Evolutionary conservation across 2,329 filamentous ascomycete species (phyloP), one percentile per base, ranked within the genome.

Genomic region (Cladosporium sphaerospermum): DNA sequence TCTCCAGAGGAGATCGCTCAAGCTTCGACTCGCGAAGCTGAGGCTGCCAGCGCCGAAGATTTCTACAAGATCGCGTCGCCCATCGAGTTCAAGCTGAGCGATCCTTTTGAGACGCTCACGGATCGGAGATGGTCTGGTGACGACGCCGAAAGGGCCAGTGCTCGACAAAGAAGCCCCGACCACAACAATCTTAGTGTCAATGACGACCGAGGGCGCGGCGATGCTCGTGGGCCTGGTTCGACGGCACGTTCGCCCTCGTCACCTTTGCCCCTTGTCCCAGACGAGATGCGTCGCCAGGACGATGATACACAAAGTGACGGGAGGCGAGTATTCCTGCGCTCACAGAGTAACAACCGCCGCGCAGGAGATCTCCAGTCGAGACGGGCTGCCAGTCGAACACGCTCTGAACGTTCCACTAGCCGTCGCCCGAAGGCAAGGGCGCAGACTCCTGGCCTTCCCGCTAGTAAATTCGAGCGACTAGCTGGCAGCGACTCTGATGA

Each of bases 1-100:
- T 95, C 91, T 3, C 90, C 90, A 0, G 89, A 96, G 62, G 90
- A 96, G 62, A 71, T 74, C 14, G 71, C 70, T 3, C 64, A 62
- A 32, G 62, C 74, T 10, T 64, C 71, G 46, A 64, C 67, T 42
- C 75, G 74, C 56, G 71, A 72, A 45, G 69, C 67, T 4, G 74
- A 71, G 55, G 67, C 72, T 7, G 73, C 73, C 32, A 72, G 78
- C 18, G 74, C 77, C 28, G 74, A 77, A 58, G 63, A 68, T 33
- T 75, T 75, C 57, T 76, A 77, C 60, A 72, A 73, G 64, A 57
- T 74, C 58, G 44, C 67, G 60, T 63, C 64, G 54, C 62, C 69
- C n/a, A 45, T 68, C 56, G 56, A 70, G 56, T 53, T 66, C 18
- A 59, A 61, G 14, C 57, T 48, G 14, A 61, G 56, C 45, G 45